phyloP scores from a whole-genome alignment of 192 early-diverging fungal genomes.

The Coemansia brasiliensis region DNA sequence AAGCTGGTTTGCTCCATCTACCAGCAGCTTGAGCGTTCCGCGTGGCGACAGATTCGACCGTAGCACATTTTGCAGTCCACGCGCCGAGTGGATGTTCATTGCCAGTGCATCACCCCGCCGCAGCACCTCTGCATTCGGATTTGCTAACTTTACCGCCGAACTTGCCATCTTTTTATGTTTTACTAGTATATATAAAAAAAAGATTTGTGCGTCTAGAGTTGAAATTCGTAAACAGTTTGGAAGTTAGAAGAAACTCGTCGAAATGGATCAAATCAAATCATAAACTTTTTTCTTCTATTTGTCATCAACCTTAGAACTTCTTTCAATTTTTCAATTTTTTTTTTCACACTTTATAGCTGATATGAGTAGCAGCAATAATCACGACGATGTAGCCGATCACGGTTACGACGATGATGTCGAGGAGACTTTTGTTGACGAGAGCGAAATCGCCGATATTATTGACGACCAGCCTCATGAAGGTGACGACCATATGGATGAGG shows the following conservation, averaged over 20 bases:
- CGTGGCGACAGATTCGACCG: slow-evolving; percentile 96
- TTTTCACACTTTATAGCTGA: slow-evolving; percentile 1
- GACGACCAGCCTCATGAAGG: slow-evolving; percentile 15
- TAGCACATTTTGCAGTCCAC: slow-evolving; percentile 94
- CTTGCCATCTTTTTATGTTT: slow-evolving; percentile 31
- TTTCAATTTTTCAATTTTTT: slow-evolving; percentile 15
- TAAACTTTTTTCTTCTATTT: slow-evolving; percentile 4
- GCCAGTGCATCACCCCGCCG: slow-evolving; percentile 95
- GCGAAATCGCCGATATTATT: slow-evolving; percentile 32
- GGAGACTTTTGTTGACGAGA: slow-evolving; percentile 43
- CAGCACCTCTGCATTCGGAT: slow-evolving; percentile 98
- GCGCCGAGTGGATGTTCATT: slow-evolving; percentile 93
- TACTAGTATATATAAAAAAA: no score
- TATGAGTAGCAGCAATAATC: slow-evolving; percentile 50
- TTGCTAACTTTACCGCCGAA: slow-evolving; percentile 89
- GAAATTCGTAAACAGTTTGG: no score
- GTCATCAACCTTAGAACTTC: background rate
- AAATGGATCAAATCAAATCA: background rate
- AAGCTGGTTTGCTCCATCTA: slow-evolving; percentile 92
- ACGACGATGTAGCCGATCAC: slow-evolving; percentile 50
- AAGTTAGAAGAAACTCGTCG: background rate
- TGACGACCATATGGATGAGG: slow-evolving; percentile 50
- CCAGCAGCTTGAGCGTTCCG: slow-evolving; percentile 99
- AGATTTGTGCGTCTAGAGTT: no score
- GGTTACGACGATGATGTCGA: slow-evolving; percentile 56